Conservation (phyloP, 257 asterid genomes). For the Agastache rugosa region DNA sequence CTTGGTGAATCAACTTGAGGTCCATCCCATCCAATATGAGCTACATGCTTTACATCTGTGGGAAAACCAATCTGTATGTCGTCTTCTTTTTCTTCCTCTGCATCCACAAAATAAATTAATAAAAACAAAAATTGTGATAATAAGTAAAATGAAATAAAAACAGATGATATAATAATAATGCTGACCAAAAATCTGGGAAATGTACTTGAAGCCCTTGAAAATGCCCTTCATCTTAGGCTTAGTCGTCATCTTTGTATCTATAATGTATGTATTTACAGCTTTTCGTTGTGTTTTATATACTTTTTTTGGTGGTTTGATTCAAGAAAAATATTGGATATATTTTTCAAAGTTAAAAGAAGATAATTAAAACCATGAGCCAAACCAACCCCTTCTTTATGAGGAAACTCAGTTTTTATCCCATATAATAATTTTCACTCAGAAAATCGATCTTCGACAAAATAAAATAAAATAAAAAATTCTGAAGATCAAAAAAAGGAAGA, state of each 20-base stretch:
- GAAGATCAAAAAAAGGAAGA: slow-evolving; percentile 36
- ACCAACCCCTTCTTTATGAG: slow-evolving; percentile 43
- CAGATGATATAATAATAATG: background rate
- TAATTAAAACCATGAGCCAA: slow-evolving; percentile 38
- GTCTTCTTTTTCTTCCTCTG: slow-evolving; percentile 78
- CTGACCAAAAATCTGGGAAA: slow-evolving; percentile 93
- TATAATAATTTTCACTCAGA: slow-evolving; percentile 37
- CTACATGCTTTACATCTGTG: slow-evolving; percentile 97
- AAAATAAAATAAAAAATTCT: slow-evolving; percentile 10
- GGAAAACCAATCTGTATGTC: slow-evolving; percentile 89
- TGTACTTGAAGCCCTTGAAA: slow-evolving; percentile 90
- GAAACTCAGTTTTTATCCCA: slow-evolving; percentile 55
- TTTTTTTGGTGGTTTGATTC: slow-evolving; percentile 23
- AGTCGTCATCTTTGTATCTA: slow-evolving; percentile 49
- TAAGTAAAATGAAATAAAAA: background rate
- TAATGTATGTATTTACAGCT: slow-evolving; percentile 1
- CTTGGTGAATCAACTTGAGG: slow-evolving; percentile 72
- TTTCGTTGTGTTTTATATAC: slow-evolving; percentile 7
- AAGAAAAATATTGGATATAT: slow-evolving; percentile 37
- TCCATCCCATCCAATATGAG: slow-evolving; percentile 97
- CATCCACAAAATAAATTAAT: slow-evolving; percentile 1
- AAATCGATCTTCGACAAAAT: slow-evolving; percentile 48
- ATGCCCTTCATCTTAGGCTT: slow-evolving; percentile 82
- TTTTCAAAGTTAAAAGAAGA: slow-evolving; percentile 2
- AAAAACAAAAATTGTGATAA: background rate